phyloP scores from a whole-genome alignment of 2,329 filamentous ascomycete species.

The Ascochyta koolunga region DNA sequence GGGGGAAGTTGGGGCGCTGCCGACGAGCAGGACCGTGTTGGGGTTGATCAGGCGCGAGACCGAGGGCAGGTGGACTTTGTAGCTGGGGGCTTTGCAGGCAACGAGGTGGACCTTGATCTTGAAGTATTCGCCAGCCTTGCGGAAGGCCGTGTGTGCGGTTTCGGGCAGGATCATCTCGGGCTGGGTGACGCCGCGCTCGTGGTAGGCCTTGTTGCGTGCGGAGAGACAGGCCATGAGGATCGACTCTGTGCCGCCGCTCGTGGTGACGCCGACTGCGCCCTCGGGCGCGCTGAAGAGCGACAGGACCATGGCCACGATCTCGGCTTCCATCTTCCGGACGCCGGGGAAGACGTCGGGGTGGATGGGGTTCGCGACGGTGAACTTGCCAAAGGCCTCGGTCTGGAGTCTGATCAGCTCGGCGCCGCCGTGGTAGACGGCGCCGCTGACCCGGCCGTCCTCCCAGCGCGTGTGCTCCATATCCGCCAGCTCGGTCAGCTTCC shows the following conservation, averaged over 20 bases:
- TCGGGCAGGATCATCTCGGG: conserved; percentile 98
- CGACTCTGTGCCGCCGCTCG: conserved; percentile 91
- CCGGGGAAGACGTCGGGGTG: conserved; percentile 98
- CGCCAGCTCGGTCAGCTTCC: conserved; percentile 78
- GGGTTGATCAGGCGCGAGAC: conserved; percentile 88
- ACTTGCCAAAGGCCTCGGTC: conserved; percentile 90
- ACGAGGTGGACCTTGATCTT: conserved; percentile 94
- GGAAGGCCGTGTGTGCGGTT: conserved; percentile 94
- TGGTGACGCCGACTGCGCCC: conserved; percentile 86
- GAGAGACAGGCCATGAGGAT: conserved; percentile 95
- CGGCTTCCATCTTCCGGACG: conserved; percentile 98
- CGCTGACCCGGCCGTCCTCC: conserved; percentile 94
- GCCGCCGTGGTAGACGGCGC: conserved; percentile 95
- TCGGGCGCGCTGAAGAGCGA: conserved; percentile 86
- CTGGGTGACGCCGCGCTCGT: conserved; percentile 84
- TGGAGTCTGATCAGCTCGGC: conserved; percentile 81
- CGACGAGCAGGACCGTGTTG: conserved; percentile 92
- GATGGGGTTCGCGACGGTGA: conserved; percentile 94
- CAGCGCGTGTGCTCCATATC: conserved; percentile 93
- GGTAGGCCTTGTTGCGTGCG: conserved; percentile 85
- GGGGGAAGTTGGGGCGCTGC: conserved; percentile 95
- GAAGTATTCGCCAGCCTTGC: conserved; percentile 94
- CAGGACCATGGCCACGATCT: conserved; percentile 92
- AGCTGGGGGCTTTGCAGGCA: conserved; percentile 79
- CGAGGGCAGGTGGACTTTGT: conserved; percentile 80